A percentile compares a stretch with the other conserved stretches of the same genome.
These are phyloP conservation scores for Aurinia saxatilis DNA, from an alignment of 345 rosid species.

Conservation along the genomic window DNA sequence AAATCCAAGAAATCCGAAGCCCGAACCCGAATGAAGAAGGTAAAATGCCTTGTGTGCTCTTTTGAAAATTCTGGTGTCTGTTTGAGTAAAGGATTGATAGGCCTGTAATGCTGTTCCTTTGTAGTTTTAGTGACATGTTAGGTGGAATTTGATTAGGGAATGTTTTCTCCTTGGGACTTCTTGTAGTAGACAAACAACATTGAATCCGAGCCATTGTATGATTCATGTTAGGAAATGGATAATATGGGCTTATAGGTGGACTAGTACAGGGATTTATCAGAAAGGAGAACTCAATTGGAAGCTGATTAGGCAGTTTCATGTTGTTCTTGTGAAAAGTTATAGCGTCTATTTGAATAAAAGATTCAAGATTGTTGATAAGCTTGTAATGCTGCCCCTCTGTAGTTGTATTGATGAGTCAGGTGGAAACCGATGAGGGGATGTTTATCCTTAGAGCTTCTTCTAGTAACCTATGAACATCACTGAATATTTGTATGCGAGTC, in stretches of 20 bases:
- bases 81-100: not conserved
- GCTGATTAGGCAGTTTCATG: too few species aligned
- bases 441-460: not conserved
- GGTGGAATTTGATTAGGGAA: not conserved
- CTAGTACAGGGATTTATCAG: too few species aligned
- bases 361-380: not conserved
- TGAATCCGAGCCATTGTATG: too few species aligned
- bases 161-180: not conserved
- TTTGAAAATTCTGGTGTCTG: not conserved
- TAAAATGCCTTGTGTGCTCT: conserved; percentile 19
- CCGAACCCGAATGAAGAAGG: conserved; percentile 95
- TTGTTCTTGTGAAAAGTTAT: not conserved
- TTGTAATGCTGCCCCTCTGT: not conserved
- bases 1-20: conserved; percentile 85
- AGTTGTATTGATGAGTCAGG: not conserved
- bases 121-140: not conserved
- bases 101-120: not conserved
- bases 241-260: too few species aligned
- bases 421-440: not conserved
- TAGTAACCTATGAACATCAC: not conserved
- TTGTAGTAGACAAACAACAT: not conserved
- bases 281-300: too few species aligned
- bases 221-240: too few species aligned
- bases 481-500: not conserved
- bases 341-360: not conserved